These are phyloP conservation scores for Alternaria ethzedia DNA, from an alignment of 2,329 filamentous ascomycete genomes.

Conservation along the genomic window DNA sequence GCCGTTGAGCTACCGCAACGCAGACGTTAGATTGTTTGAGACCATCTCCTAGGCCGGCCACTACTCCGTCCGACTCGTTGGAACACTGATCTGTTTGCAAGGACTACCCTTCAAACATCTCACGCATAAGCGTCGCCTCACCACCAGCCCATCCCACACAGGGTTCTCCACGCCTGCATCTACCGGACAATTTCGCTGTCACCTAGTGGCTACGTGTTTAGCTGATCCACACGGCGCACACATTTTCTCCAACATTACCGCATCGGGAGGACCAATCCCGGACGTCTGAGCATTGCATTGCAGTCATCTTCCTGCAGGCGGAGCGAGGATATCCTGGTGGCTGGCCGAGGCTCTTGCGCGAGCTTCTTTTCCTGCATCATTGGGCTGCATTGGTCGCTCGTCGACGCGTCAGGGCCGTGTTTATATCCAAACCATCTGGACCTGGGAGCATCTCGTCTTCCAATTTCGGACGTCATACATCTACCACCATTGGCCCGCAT, in stretches of 20 bases:
- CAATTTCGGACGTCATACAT: conserved; percentile 37
- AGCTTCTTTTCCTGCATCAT: conserved; percentile 39
- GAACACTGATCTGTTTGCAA: conserved; percentile 41
- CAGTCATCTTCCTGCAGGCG: conserved; percentile 43
- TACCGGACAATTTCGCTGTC: conserved; percentile 39
- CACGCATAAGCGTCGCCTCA: conserved; percentile 39
- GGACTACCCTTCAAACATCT: conserved; percentile 44
- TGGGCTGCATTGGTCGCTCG: conserved; percentile 46
- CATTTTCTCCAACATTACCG: conserved; percentile 46
- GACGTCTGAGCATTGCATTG: conserved; percentile 30
- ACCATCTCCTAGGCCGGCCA: conserved; percentile 37
- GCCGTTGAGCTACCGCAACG: conserved; percentile 41
- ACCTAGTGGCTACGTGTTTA: conserved; percentile 40
- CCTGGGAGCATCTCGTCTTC: conserved; percentile 36
- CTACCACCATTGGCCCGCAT: conserved; percentile 17
- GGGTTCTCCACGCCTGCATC: conserved; percentile 46
- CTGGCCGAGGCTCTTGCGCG: conserved; percentile 45
- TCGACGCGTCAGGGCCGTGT: conserved; percentile 44
- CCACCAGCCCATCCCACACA: conserved; percentile 31
- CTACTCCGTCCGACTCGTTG: conserved; percentile 35
- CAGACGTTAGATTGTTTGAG: conserved; percentile 45
- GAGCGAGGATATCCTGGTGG: conserved; percentile 48
- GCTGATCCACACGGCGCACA: conserved; percentile 33
- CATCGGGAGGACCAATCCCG: conserved; percentile 45
- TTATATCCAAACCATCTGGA: conserved; percentile 47